These are phyloP conservation scores for Diaporthe helianthi DNA, from an alignment of 2,329 filamentous ascomycete genomes.

Conservation along the genomic window DNA sequence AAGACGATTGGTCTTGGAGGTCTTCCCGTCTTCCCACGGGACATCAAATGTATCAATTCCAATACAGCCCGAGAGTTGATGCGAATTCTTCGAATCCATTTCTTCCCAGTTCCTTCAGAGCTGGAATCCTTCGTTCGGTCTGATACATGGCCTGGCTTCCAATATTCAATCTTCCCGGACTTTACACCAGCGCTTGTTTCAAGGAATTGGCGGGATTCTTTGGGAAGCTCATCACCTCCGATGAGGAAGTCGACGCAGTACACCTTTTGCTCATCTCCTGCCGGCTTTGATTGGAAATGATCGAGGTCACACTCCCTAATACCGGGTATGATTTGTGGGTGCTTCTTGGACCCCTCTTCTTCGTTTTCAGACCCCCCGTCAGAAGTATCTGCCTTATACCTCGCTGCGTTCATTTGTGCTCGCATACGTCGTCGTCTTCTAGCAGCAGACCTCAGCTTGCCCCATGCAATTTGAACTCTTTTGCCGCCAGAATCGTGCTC, in stretches of 20 bases:
- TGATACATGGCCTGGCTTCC: neutral
- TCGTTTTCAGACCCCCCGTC: no score
- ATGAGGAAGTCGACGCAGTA: neutral
- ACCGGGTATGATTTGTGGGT: neutral
- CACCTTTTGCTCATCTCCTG: neutral
- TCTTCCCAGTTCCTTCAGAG: neutral
- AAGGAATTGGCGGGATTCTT: neutral
- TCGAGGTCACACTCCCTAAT: neutral
- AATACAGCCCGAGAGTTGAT: neutral
- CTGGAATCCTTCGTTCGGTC: rapidly evolving
- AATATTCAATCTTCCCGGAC: neutral
- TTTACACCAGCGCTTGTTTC: rapidly evolving
- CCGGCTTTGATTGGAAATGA: neutral
- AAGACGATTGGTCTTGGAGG: neutral
- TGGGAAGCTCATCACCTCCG: neutral
- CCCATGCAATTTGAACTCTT: neutral
- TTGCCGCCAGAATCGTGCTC: neutral
- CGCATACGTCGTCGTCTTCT: no score
- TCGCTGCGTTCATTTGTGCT: no score
- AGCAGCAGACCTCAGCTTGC: neutral
- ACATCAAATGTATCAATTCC: neutral
- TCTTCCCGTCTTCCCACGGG: no score
- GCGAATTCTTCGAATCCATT: neutral
- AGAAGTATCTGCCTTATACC: no score
- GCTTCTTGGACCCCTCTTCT: neutral